Conservation (phyloP, 1,139 yeast genomes). For the Yamadazyma sp. region DNA sequence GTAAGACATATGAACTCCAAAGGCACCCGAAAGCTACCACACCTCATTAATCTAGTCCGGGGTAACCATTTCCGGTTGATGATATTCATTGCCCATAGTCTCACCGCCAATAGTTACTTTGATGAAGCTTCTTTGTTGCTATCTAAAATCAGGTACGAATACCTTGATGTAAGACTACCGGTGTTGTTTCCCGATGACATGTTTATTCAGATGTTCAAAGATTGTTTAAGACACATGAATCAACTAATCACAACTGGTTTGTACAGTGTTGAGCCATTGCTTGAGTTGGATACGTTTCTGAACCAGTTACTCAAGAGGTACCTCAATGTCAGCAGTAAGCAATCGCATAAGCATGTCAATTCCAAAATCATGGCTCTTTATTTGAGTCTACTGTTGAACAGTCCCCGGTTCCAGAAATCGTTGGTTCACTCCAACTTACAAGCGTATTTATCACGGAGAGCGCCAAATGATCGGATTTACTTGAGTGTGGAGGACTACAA, state of each 20-base stretch:
- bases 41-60: constrained; percentile 19
- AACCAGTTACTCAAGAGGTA: constrained; percentile 12
- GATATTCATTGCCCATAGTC: constrained; percentile 25
- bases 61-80: constrained; percentile 27
- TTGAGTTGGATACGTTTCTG: constrained; percentile 8
- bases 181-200: constrained; percentile 21
- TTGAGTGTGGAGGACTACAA: constrained; percentile 9
- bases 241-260: constrained; percentile 4
- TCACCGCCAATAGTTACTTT: constrained; percentile 26
- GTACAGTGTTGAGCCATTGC: constrained; percentile 4
- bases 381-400: constrained; percentile 8
- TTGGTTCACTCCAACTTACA: constrained; percentile 8
- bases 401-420: constrained; percentile 10
- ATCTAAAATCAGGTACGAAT: constrained; percentile 19
- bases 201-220: constrained; percentile 18
- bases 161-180: constrained; percentile 11
- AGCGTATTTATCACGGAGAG: not conserved
- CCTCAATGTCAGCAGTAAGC: constrained; percentile 7
- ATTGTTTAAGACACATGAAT: constrained; percentile 8
- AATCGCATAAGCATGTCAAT: constrained; percentile 1
- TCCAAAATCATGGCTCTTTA: constrained; percentile 10
- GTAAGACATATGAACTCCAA: constrained; percentile 10
- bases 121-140: constrained; percentile 29
- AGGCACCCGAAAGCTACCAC: constrained; percentile 8
- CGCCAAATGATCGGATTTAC: constrained; percentile 5